A percentile compares a stretch with the other conserved stretches of the same genome.
Evolutionary conservation across 306 rosid species (phyloP).

Genomic region (Rosa persica): DNA sequence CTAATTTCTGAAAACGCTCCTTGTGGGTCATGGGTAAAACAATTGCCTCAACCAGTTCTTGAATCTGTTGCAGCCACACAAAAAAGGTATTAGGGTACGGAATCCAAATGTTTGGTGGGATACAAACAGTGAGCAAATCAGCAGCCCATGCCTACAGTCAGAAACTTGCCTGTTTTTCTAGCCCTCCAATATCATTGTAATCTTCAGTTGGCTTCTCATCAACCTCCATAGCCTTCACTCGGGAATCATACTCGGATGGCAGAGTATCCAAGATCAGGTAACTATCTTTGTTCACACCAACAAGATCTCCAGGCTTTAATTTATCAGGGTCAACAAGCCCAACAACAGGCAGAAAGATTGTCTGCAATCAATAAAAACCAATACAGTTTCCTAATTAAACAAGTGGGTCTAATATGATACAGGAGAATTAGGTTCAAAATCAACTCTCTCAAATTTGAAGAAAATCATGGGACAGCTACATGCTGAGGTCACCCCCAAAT

Average conservation of each 20-base stretch:
- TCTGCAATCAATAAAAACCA: slow-evolving; percentile 52
- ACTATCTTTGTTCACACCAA: slow-evolving; percentile 97
- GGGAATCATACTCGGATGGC: slow-evolving; percentile 94
- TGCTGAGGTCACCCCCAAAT: background rate
- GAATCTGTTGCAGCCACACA: slow-evolving; percentile 48
- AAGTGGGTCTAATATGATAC: background rate
- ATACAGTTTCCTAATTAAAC: background rate
- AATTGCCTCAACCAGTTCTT: slow-evolving; percentile 95
- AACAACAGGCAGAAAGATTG: slow-evolving; percentile 93
- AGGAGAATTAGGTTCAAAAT: background rate
- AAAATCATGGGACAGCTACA: background rate
- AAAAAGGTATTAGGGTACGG: background rate
- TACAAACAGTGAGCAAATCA: background rate
- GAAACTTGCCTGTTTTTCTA: slow-evolving; percentile 76
- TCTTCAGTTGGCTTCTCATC: slow-evolving; percentile 97
- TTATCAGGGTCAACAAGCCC: slow-evolving; percentile 98
- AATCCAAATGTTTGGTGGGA: slow-evolving; percentile 1
- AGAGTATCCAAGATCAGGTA: slow-evolving; percentile 89
- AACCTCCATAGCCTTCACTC: slow-evolving; percentile 97
- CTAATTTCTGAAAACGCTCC: slow-evolving; percentile 90
- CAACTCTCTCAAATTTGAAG: background rate
- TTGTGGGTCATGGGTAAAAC: slow-evolving; percentile 97
- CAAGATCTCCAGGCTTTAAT: slow-evolving; percentile 93
- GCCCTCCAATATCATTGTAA: slow-evolving; percentile 88
- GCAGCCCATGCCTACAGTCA: slow-evolving; percentile 5